These are phyloP conservation scores for Beauveria caledonica DNA, from an alignment of 2,329 filamentous ascomycete genomes.

Conservation along the genomic window DNA sequence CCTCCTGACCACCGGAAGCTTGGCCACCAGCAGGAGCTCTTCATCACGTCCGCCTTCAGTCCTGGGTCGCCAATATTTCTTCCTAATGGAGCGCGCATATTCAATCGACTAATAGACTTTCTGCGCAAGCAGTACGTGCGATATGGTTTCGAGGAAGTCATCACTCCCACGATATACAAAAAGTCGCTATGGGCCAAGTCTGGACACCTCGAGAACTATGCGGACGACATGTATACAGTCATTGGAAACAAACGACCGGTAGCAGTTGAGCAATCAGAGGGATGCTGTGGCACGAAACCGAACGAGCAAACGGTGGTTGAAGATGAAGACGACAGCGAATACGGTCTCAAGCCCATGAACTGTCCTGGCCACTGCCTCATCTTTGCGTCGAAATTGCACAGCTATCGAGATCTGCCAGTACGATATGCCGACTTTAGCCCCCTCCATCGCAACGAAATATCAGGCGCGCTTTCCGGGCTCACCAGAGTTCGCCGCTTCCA, in stretches of 20 bases:
- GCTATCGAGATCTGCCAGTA: slow-evolving; percentile 73
- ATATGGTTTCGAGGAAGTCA: slow-evolving; percentile 82
- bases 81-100: slow-evolving; percentile 71
- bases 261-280: not conserved
- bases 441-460: slow-evolving; percentile 79
- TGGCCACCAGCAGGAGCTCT: slow-evolving; percentile 62
- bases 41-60: slow-evolving; percentile 70
- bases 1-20: slow-evolving; percentile 52
- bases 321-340: slow-evolving; percentile 61
- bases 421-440: slow-evolving; percentile 83
- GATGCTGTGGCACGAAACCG: slow-evolving; percentile 7
- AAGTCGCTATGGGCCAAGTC: slow-evolving; percentile 79
- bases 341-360: slow-evolving; percentile 88
- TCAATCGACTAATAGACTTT: slow-evolving; percentile 76
- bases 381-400: slow-evolving; percentile 64
- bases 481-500: slow-evolving; percentile 82
- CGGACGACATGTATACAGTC: slow-evolving; percentile 87
- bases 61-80: slow-evolving; percentile 81
- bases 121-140: slow-evolving; percentile 74
- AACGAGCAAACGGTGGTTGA: slow-evolving; percentile 16
- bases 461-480: slow-evolving; percentile 70
- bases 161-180: slow-evolving; percentile 88
- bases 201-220: slow-evolving; percentile 83
- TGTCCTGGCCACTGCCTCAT: slow-evolving; percentile 83
- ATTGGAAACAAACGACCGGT: slow-evolving; percentile 35